Evolutionary conservation across 2,329 filamentous ascomycete species (phyloP), one percentile per base, ranked within the genome.

Genomic region (Diplocarpon rosae): DNA sequence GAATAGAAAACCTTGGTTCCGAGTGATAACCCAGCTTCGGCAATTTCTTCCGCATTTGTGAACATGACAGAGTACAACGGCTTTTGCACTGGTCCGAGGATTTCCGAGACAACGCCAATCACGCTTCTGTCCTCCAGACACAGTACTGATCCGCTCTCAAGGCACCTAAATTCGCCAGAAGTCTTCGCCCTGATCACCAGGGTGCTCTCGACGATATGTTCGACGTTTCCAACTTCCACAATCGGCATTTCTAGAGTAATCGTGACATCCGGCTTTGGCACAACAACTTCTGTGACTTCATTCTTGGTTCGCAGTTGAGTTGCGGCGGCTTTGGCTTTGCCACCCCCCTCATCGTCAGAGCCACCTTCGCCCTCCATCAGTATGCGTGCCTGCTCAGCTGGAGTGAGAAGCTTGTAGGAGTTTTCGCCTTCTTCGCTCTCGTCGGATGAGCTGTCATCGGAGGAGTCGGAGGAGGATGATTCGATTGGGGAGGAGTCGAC

Each of bases 21-120:
- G 33, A 76, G 67, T n/a, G 69, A 65, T n/a, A 95, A 64, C 5
- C 79, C 81, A 17, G 80, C 68, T 33, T 78, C 73, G 31, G 72
- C 68, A 35, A 93, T 75, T 44, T 88, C 85, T 6, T 78, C 74
- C 1, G 75, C 68, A 39, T 75, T 80, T 13, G 75, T 72, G 61
- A 93, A 94, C 31, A 78, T 75, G 9, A 95, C 76, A 1, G 83
- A 84, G 66, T 96, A 98, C 54, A 89, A 70, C 8, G 92, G 92
- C 54, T 87, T 80, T 51, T 87, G 76, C 2, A 95, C 87, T 58
- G 85, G 78, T 37, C 90, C 92, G 29, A 96, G 75, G 5, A 86
- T 85, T 58, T 96, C 90, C 4, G 80, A 73, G n/a, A 96, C 75
- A 14, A 76, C 81, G 17, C 89, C 92, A 43, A 95, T 74, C 24